Evolutionary conservation across 2,329 filamentous ascomycete genomes (phyloP), one percentile per base, ranked within the genome.

Genomic region (Fusarium globosum): DNA sequence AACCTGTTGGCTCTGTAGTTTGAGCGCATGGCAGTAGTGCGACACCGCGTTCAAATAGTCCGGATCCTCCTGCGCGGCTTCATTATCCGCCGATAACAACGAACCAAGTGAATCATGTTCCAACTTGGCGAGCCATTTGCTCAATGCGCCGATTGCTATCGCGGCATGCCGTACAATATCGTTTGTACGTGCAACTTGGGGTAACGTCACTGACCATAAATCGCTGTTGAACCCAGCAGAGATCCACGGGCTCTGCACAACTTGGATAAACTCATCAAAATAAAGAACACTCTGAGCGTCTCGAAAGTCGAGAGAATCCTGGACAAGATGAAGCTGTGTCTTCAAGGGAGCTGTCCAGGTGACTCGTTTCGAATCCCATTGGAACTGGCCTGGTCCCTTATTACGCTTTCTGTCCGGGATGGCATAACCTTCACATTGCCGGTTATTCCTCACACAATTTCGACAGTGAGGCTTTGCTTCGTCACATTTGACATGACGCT

Each of bases 11-110:
- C 72, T 78, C n/a, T 79, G 76, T 14, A 80, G 55, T 49, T 77
- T 81, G 12, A 84, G 65, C 1, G 82, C 79, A 7, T 76, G 70
- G 26, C 82, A 81, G 56, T 84, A 83, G 58, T 82, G 79, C 6
- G 76, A 71, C 9, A 84, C 68, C 0, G 82, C 82, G 4, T 78
- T 74, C 36, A 79, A 73, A 69, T 84, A 83, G 16, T 78, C 68
- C 4, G 36, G 16, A 4, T 76, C 71, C 2, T 42, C 35, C 38
- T 43, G 38, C 1, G 33, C 28, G 2, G 42, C 10, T 18, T 61
- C 41, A 36, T 33, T 53, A 14, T 42, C 35, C 1, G 51, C 26
- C 12, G 18, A 26, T 4, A 35, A 28, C 21, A 42, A 12, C 10
- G 58, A n/a, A 4, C 21, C 41, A 3, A 65, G 46, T 1, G 42